Evolutionary conservation across 495 filamentous ascomycete species (phyloP), one percentile per base, ranked within the genome.

Genomic region (Parmelia sp.): DNA sequence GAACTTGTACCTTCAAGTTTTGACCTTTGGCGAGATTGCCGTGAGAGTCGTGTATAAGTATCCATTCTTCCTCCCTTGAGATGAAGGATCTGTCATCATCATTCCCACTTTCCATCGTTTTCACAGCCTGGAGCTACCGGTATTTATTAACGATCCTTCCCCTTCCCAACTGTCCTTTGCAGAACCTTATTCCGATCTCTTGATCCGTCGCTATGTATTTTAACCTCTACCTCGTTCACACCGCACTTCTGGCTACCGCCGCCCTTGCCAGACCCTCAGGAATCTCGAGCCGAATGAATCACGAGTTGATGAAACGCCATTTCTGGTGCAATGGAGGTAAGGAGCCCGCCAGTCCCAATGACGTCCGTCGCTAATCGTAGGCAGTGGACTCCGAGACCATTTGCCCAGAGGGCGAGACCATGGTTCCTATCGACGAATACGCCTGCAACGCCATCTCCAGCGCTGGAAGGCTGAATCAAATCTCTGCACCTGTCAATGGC

Each of bases 271-370:
- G 23, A 7, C 27, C 49, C 2, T 49, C 45, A 12, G 6, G 14
- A 21, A 57, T 33, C 29, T 57, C 55, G 29, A 35, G 17, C 35
- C 55, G 35, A 57, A 11, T 4, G 11, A 58, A 25, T 11, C 37
- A 40, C 8, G 9, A 25, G 17, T 19, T 58, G 31, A 27, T 10
- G 21, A 58, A 39, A 58, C 33, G 56, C 6, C 56, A 58, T 40
- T 58, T 58, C 37, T 25, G 33, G 33, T 58, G 56, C 33, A 58
- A 58, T 7, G 56, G 56, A 58, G 56, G 56, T 58, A 17, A 37
- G 27, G 31, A 21, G 27, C 9, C 27, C 35, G 3, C n/a, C n/a
- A n/a, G 55, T 35, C 29, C 23, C 4, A 33, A 57, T 17, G 3
- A 3, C 10, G 0, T 11, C 19, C 14, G 0, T 21, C 29, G 19